Evolutionary conservation across 1,284 basidiomycete genomes (phyloP).

Genomic region (Retiboletus flavoniger): DNA sequence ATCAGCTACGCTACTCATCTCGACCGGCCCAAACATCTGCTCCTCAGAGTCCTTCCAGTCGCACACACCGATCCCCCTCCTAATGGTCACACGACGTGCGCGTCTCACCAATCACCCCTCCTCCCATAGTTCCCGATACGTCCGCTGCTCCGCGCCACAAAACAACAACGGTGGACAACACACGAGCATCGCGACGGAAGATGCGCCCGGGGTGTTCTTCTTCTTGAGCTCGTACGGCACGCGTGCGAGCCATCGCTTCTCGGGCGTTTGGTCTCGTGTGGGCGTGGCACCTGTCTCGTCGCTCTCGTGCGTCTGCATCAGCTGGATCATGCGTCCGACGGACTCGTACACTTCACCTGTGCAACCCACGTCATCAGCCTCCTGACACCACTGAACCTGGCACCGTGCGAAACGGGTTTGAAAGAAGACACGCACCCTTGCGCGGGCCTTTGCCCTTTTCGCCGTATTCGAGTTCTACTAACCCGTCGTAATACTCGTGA

Average conservation of each 20-base stretch:
- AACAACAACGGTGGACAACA: slow-evolving; percentile 41
- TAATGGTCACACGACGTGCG: no score
- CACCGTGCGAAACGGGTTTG: not conserved
- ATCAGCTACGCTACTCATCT: no score
- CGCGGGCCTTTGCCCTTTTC: slow-evolving; percentile 12
- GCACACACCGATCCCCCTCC: no score
- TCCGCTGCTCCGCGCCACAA: slow-evolving; percentile 34
- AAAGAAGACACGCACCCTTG: slow-evolving; percentile 12
- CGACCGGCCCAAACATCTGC: no score
- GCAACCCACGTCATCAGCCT: not conserved
- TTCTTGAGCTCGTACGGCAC: slow-evolving; percentile 8
- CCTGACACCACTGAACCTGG: not conserved
- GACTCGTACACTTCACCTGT: slow-evolving; percentile 29
- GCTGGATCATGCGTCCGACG: slow-evolving; percentile 24
- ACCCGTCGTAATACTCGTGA: slow-evolving; percentile 19
- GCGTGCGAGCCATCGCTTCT: slow-evolving; percentile 7
- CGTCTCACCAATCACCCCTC: slow-evolving; percentile 8
- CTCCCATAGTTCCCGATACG: slow-evolving; percentile 15
- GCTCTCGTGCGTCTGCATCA: slow-evolving; percentile 17
- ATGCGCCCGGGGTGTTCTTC: not conserved
- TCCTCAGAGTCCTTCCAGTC: no score
- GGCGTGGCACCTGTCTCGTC: not conserved
- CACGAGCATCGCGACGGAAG: slow-evolving; percentile 16
- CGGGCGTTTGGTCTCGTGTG: slow-evolving; percentile 11
- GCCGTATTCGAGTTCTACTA: slow-evolving; percentile 19